phyloP scores from a whole-genome alignment of 2,329 filamentous ascomycete species.

The Colletotrichum gigasporum region DNA sequence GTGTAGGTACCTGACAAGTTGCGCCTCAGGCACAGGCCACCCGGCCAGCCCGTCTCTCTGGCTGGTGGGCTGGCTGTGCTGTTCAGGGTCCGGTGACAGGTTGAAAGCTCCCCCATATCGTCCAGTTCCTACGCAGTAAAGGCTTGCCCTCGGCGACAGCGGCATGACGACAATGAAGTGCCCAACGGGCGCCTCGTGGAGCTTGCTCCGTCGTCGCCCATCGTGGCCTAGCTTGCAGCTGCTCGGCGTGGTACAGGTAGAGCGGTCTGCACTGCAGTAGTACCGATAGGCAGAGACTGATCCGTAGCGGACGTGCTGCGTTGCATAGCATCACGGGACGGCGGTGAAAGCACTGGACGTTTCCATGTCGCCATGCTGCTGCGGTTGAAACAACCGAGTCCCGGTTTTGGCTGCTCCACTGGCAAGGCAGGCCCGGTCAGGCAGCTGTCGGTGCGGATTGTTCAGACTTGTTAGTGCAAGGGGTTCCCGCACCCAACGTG shows the following conservation, averaged over 20 bases:
- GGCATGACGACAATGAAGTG: conserved; percentile 13
- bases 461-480: not conserved
- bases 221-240: not conserved
- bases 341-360: conserved; percentile 25
- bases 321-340: conserved; percentile 13
- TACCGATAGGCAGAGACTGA: too few relatives aligned
- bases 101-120: conserved; percentile 10
- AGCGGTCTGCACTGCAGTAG: too few relatives aligned
- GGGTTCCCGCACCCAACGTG: conserved; percentile 6
- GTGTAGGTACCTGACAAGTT: too few relatives aligned
- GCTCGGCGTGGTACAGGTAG: not conserved
- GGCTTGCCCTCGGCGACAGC: conserved; percentile 15
- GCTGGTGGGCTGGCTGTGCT: not conserved
- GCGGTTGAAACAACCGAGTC: conserved; percentile 27
- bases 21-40: conserved; percentile 21
- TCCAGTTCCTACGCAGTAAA: not conserved
- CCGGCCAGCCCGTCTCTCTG: conserved; percentile 20
- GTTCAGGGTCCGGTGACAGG: conserved; percentile 24
- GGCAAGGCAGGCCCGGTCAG: conserved; percentile 17
- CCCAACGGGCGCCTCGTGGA: conserved; percentile 5
- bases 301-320: too few relatives aligned
- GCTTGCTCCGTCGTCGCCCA: not conserved
- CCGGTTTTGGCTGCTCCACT: conserved; percentile 21
- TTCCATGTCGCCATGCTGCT: conserved; percentile 10
- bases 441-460: conserved; percentile 2